Conservation (phyloP, 345 rosid species). For the Cardiospermum halicacabum region DNA sequence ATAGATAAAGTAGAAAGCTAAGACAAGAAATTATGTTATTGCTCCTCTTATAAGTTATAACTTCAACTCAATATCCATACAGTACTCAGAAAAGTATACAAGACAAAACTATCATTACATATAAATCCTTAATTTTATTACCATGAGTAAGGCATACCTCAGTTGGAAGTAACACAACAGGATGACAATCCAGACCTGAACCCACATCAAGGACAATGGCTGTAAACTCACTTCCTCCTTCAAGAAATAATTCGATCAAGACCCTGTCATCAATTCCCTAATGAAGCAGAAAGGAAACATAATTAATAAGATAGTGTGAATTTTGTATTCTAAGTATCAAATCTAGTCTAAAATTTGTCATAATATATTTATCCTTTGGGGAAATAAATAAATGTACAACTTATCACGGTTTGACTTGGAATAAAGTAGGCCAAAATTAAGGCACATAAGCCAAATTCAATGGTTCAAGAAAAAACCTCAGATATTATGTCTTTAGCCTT, state of each 20-base stretch:
- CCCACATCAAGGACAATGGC: slow-evolving; percentile 93
- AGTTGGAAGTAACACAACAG: slow-evolving; percentile 80
- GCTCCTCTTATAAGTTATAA: neutral
- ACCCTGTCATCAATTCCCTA: slow-evolving; percentile 86
- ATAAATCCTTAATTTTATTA: neutral
- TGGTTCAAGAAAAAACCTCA: slow-evolving; percentile 40
- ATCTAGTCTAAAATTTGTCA: neutral
- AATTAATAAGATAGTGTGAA: slow-evolving; percentile 11
- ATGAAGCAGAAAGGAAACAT: slow-evolving; percentile 9
- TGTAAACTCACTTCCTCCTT: slow-evolving; percentile 88
- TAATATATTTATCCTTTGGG: slow-evolving; percentile 13
- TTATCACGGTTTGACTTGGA: too few relatives aligned
- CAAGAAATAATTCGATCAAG: slow-evolving; percentile 71
- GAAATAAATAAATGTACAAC: too few relatives aligned
- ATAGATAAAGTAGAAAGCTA: slow-evolving; percentile 1
- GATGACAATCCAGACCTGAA: slow-evolving; percentile 60
- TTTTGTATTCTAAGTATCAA: slow-evolving; percentile 1
- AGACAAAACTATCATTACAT: neutral
- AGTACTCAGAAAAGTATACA: neutral
- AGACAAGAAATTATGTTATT: neutral
- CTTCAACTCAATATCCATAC: neutral
- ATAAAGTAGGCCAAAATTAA: slow-evolving; percentile 6
- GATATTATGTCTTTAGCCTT: slow-evolving; percentile 64
- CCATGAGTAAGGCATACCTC: slow-evolving; percentile 45
- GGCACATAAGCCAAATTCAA: neutral